Percentiles rank a stretch among this genome's conserved stretches.
Conservation (phyloP, 208 protist species). For the Angomonas deanei region DNA sequence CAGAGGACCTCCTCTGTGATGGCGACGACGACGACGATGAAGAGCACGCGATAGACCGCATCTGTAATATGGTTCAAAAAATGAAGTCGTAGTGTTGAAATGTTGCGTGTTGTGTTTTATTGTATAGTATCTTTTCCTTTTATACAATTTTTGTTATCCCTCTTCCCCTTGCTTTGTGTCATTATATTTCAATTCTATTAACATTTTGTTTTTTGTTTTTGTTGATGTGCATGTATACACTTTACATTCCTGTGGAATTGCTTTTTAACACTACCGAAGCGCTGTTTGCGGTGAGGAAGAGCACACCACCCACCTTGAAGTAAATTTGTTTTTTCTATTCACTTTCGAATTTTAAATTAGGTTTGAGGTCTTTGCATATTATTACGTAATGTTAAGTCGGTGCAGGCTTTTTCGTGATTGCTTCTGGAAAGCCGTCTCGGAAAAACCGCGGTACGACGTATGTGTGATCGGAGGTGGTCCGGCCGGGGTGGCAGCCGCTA, state of each 20-base stretch:
- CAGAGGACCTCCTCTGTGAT: background rate
- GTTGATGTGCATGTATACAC: background rate
- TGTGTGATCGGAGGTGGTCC: slow-evolving; percentile 78
- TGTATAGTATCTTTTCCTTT: slow-evolving; percentile 3
- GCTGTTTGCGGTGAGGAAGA: background rate
- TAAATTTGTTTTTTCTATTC: slow-evolving; percentile 1
- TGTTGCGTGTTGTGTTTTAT: background rate
- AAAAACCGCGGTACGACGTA: slow-evolving; percentile 51
- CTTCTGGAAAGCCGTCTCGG: slow-evolving; percentile 15
- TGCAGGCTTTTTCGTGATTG: background rate
- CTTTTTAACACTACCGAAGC: too few species aligned
- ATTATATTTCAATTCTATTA: background rate
- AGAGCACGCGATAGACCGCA: background rate
- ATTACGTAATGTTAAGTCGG: slow-evolving; percentile 11
- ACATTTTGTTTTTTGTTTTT: too few species aligned
- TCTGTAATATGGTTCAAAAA: background rate
- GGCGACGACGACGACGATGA: slow-evolving; percentile 7
- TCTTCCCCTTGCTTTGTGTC: slow-evolving; percentile 6
- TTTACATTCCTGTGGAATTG: background rate
- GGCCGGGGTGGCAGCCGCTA: slow-evolving; percentile 62
- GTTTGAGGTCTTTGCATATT: slow-evolving; percentile 4
- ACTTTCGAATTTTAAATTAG: background rate
- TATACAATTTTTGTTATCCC: background rate
- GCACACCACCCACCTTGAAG: background rate
- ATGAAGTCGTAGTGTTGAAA: background rate